Evolutionary conservation across 2,329 filamentous ascomycete species (phyloP).

Genomic region (Penicillium concentricum): DNA sequence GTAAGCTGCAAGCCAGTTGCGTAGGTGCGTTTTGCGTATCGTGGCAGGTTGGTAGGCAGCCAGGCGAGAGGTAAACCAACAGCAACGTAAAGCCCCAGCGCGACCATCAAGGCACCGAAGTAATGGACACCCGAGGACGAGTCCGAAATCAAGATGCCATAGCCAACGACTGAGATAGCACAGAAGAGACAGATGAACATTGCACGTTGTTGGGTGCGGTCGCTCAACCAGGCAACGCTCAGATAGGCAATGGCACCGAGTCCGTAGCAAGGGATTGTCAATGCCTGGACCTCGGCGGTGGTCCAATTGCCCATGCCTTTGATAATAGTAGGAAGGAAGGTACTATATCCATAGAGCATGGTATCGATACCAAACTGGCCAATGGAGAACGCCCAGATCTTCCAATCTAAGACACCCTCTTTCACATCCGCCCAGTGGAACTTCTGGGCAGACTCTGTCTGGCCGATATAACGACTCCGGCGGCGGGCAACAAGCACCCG

Average conservation of each 20-base stretch:
- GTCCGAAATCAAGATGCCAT: conserved; percentile 65
- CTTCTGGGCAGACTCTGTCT: conserved; percentile 50
- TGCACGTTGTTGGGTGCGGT: conserved; percentile 64
- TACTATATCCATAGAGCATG: conserved; percentile 76
- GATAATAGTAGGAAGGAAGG: conserved; percentile 78
- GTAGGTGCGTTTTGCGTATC: conserved; percentile 74
- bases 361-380: conserved; percentile 73
- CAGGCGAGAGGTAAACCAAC: conserved; percentile 58
- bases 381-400: conserved; percentile 67
- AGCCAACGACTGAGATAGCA: conserved; percentile 64
- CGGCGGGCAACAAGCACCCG: conserved; percentile 56
- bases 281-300: conserved; percentile 65
- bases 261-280: conserved; percentile 77
- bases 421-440: conserved; percentile 64
- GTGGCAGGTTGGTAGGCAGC: conserved; percentile 65
- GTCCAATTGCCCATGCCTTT: conserved; percentile 64
- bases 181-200: conserved; percentile 65
- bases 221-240: conserved; percentile 63
- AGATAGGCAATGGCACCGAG: conserved; percentile 71
- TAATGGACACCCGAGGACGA: conserved; percentile 65
- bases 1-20: conserved; percentile 70
- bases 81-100: conserved; percentile 66
- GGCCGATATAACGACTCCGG: conserved; percentile 52
- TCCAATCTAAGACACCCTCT: conserved; percentile 71
- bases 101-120: conserved; percentile 74